A percentile compares a stretch with the other conserved stretches of the same genome.
phyloP scores from a whole-genome alignment of 108 stramenopile genomes.

The Stephanodiscus triporus region DNA sequence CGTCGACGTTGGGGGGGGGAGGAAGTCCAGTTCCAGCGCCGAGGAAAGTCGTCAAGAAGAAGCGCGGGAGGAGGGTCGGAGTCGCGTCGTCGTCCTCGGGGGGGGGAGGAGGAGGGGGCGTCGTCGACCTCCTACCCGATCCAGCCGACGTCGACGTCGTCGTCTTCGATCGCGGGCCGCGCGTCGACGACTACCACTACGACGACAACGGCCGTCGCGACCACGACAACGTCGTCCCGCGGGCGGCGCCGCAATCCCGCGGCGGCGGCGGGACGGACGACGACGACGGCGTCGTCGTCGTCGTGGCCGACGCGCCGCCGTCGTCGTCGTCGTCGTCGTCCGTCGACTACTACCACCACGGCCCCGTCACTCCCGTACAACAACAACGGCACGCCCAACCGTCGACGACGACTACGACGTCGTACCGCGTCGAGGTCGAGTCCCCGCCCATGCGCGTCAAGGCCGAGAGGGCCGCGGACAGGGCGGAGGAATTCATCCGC shows the following conservation, averaged over 20 bases:
- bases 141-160: not conserved
- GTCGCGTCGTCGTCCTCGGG: constrained; percentile 1
- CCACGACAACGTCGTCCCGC: not conserved
- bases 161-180: not conserved
- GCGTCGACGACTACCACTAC: too few relatives aligned
- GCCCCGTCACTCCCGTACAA: too few relatives aligned
- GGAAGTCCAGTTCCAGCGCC: not conserved
- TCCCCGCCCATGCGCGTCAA: constrained; percentile 39
- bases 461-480: constrained; percentile 35
- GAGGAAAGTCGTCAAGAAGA: constrained; percentile 42
- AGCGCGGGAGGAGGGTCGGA: constrained; percentile 41
- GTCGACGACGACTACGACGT: too few relatives aligned
- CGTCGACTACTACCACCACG: too few relatives aligned
- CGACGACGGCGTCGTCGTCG: too few relatives aligned
- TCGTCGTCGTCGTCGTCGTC: not conserved
- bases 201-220: too few relatives aligned
- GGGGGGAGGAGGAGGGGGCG: not conserved
- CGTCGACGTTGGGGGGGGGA: constrained; percentile 6
- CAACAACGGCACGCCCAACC: not conserved
- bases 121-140: not conserved
- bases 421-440: not conserved
- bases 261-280: not conserved
- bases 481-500: constrained; percentile 43
- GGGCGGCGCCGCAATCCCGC: not conserved
- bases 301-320: not conserved